Evolutionary conservation across 2,329 filamentous ascomycete genomes (phyloP).

Genomic region (Leptographium radiaticola): DNA sequence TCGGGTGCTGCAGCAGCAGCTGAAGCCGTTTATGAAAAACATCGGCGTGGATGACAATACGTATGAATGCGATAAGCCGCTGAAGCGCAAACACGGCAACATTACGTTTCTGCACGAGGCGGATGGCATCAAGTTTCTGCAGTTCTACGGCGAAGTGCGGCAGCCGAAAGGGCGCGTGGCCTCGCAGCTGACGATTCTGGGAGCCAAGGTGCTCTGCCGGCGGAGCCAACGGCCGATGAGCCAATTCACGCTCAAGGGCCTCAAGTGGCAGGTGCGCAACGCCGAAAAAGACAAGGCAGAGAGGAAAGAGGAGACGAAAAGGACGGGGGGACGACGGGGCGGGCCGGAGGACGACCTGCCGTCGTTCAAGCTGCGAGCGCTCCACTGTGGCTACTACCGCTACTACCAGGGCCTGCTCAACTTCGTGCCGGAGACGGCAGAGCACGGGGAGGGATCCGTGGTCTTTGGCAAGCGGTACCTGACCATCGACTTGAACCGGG

Average conservation of each 20-base stretch:
- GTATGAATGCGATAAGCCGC: slow-evolving; percentile 30
- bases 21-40: slow-evolving; percentile 25
- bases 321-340: neutral
- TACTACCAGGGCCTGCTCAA: slow-evolving; percentile 24
- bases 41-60: slow-evolving; percentile 24
- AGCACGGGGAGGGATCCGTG: slow-evolving; percentile 20
- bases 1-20: slow-evolving; percentile 21
- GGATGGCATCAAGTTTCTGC: slow-evolving; percentile 31
- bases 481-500: slow-evolving; percentile 21
- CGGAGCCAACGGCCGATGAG: slow-evolving; percentile 9
- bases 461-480: slow-evolving; percentile 31
- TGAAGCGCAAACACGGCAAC: slow-evolving; percentile 20
- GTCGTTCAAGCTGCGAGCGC: slow-evolving; percentile 3
- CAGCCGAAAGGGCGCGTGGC: slow-evolving; percentile 8
- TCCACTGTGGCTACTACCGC: slow-evolving; percentile 23
- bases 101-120: slow-evolving; percentile 27
- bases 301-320: neutral
- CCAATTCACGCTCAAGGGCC: slow-evolving; percentile 10
- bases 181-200: slow-evolving; percentile 16
- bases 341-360: neutral
- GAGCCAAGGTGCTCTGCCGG: slow-evolving; percentile 17
- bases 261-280: slow-evolving; percentile 1
- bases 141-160: slow-evolving; percentile 15
- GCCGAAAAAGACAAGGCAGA: no score
- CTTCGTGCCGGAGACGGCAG: slow-evolving; percentile 29